A percentile compares a stretch with the other conserved stretches of the same genome.
Conservation (phyloP, 2,329 filamentous ascomycete species). For the Pyricularia sp. region DNA sequence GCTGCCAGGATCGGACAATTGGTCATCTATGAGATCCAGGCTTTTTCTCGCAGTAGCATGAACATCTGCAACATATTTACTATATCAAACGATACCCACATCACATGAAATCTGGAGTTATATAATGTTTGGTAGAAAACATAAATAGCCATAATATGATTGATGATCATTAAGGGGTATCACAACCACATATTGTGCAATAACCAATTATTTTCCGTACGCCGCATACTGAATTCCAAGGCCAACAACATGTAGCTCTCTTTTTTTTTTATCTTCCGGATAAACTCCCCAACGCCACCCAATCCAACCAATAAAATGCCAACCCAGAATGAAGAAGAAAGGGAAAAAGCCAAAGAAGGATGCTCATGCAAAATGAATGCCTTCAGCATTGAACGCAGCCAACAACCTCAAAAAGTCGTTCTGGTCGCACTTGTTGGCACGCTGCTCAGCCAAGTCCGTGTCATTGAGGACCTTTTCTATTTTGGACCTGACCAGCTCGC, state of each 20-base stretch:
- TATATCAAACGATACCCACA: background rate
- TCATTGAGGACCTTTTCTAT: slow-evolving; percentile 73
- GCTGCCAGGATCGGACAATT: background rate
- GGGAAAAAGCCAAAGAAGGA: background rate
- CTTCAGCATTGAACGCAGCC: slow-evolving; percentile 75
- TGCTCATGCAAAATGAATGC: slow-evolving; percentile 71
- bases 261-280: background rate
- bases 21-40: background rate
- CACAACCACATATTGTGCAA: background rate
- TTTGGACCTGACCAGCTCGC: slow-evolving; percentile 73
- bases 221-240: background rate
- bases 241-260: background rate
- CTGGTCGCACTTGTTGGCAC: slow-evolving; percentile 79
- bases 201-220: background rate
- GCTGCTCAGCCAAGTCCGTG: slow-evolving; percentile 67
- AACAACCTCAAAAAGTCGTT: slow-evolving; percentile 79
- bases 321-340: background rate
- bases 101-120: background rate
- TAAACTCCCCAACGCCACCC: background rate
- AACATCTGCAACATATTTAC: background rate
- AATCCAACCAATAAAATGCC: background rate
- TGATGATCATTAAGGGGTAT: background rate
- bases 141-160: background rate
- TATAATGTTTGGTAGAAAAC: background rate
- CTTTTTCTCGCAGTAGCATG: background rate